Evolutionary conservation across 2,329 filamentous ascomycete species (phyloP).

Genomic region (Stachybotrys elegans): DNA sequence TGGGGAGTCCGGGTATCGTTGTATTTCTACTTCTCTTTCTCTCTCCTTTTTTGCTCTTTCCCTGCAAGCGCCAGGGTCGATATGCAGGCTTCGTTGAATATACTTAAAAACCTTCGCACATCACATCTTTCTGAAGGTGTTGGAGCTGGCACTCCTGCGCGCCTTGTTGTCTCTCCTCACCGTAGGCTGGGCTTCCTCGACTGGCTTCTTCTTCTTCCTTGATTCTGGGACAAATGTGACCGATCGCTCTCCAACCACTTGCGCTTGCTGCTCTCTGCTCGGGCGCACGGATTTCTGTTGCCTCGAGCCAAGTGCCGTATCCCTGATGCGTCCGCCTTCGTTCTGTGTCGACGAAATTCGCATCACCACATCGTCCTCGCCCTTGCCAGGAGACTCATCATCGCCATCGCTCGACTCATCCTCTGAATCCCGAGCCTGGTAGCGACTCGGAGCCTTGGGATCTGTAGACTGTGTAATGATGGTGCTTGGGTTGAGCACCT

Average conservation of each 20-base stretch:
- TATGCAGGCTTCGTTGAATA: no score
- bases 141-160: conserved; percentile 69
- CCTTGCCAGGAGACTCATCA: conserved; percentile 17
- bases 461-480: conserved; percentile 30
- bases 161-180: conserved; percentile 29
- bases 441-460: conserved; percentile 29
- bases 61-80: no score
- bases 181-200: conserved; percentile 22
- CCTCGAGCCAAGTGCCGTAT: conserved; percentile 53
- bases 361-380: conserved; percentile 48
- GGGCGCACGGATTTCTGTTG: conserved; percentile 43
- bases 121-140: conserved; percentile 65
- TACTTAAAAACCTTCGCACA: no score
- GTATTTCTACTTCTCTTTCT: no score
- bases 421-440: conserved; percentile 35
- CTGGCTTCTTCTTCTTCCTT: conserved; percentile 43
- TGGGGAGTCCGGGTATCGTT: no score
- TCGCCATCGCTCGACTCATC: conserved; percentile 40
- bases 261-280: conserved; percentile 38
- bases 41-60: no score
- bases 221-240: conserved; percentile 68
- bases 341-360: conserved; percentile 66
- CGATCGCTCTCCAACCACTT: conserved; percentile 58
- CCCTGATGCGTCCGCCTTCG: conserved; percentile 49
- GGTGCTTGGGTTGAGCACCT: conserved; percentile 83